Evolutionary conservation across 1,284 basidiomycete species (phyloP), one percentile per base, ranked within the genome.

Genomic region (Ceratobasidium papillatum): DNA sequence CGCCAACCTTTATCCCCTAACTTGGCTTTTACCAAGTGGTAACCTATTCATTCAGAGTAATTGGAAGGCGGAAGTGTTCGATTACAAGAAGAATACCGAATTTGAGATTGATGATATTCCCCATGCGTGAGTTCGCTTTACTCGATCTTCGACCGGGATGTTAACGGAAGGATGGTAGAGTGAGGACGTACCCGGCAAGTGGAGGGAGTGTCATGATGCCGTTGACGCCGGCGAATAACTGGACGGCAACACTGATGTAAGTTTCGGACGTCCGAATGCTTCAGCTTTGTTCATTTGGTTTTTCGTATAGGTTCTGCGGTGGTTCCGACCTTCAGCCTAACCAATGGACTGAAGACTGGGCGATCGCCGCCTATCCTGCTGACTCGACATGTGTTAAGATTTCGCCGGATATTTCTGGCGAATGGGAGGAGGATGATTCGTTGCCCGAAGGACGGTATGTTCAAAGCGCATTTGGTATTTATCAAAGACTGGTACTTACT

Each of bases 171-270:
- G n/a, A 5, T 12, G 11, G 5, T 30, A 63, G 51, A n/a, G 86
- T 89, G 52, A 91, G 94, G 74, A 94, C 96, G 45, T 98, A 98
- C 84, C 96, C 96, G 45, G 96, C 93, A 0, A 96, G 94, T 0
- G 96, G 91, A 69, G 96, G 92, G 9, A 90, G 89, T 0, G 93
- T 92, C 63, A 95, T 98, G 94, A 84, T 96, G 8, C 96, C 96
- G 1, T 85, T 98, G 52, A 95, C 94, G 0, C 93, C 94, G 1
- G 90, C 86, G 68, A 97, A 97, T 86, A 91, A 94, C 83, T 98
- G 92, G 84, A 89, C 86, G 0, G 92, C 92, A 0, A 94, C 94
- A 0, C 82, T 98, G 17, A 32, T 71, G 68, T 71, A 34, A 47
- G 68, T 43, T 3, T 32, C 25, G 14, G 17, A 22, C 0, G 8